Evolutionary conservation across 1,284 basidiomycete species (phyloP).

Genomic region (Volvariella surrecta): DNA sequence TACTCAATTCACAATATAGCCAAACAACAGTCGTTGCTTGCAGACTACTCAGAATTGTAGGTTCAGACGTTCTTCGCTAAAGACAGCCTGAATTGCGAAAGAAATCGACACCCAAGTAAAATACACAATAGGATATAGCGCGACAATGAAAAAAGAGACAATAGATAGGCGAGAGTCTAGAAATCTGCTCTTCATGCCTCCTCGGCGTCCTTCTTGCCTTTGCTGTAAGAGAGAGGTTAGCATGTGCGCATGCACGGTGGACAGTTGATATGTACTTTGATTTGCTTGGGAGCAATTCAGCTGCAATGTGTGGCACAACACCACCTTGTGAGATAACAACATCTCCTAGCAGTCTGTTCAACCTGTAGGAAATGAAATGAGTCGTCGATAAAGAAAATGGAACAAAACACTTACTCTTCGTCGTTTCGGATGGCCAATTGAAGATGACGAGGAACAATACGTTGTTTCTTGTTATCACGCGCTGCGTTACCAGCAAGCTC

Average conservation of each 20-base stretch:
- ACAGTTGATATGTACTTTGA: constrained; percentile 20
- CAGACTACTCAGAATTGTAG: too few species aligned
- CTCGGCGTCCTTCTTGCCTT: constrained; percentile 31
- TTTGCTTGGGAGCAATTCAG: constrained; percentile 38
- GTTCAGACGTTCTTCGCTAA: too few species aligned
- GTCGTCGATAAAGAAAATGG: constrained; percentile 4
- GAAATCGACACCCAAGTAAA: constrained; percentile 1
- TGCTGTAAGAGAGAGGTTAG: constrained; percentile 16
- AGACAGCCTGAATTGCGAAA: neutral
- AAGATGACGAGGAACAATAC: constrained; percentile 84
- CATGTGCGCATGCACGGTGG: neutral
- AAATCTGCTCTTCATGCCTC: constrained; percentile 20
- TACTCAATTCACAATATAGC: too few species aligned
- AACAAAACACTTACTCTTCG: constrained; percentile 50
- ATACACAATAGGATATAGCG: constrained; percentile 4
- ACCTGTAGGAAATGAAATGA: constrained; percentile 20
- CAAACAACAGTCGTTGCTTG: too few species aligned
- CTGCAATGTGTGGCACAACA: constrained; percentile 60
- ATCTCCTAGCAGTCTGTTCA: constrained; percentile 68
- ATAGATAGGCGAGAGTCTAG: constrained; percentile 9
- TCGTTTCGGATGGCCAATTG: constrained; percentile 87
- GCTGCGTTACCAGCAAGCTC: constrained; percentile 85
- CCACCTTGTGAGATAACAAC: constrained; percentile 91
- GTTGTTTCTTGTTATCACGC: constrained; percentile 81
- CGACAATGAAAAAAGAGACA: constrained; percentile 6